These are phyloP conservation scores for Wickerhamomyces chambardii DNA, from an alignment of 805 yeast genomes.

Conservation along the genomic window DNA sequence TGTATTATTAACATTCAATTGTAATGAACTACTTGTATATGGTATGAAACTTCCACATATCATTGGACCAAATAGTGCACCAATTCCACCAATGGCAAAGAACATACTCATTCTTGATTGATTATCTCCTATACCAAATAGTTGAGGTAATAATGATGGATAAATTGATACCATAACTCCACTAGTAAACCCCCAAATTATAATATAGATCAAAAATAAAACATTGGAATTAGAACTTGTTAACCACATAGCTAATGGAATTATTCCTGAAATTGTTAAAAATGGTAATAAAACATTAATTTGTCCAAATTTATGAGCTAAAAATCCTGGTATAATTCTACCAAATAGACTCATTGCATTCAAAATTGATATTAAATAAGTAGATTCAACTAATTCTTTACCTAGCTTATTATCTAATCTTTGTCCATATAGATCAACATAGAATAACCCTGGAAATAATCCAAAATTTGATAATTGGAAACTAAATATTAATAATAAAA, in stretches of 20 bases:
- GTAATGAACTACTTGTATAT: no score
- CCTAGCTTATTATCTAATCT: slow-evolving; percentile 4
- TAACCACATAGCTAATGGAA: slow-evolving; percentile 25
- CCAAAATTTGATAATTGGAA: slow-evolving; percentile 14
- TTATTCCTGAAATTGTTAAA: slow-evolving; percentile 17
- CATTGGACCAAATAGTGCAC: slow-evolving; percentile 24
- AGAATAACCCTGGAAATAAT: slow-evolving; percentile 24
- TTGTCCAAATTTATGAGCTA: slow-evolving; percentile 40
- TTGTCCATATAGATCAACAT: slow-evolving; percentile 7
- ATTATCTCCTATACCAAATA: slow-evolving; percentile 22
- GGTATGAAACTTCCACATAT: slow-evolving; percentile 26
- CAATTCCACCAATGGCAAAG: slow-evolving; percentile 19
- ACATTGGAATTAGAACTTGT: slow-evolving; percentile 12
- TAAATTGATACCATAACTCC: slow-evolving; percentile 24
- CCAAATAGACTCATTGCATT: slow-evolving; percentile 45
- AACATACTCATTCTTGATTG: slow-evolving; percentile 21
- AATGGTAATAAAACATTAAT: slow-evolving; percentile 27
- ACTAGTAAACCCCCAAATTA: slow-evolving; percentile 25
- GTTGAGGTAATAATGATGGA: slow-evolving; percentile 24
- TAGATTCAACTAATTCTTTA: background rate
- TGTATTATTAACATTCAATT: no score
- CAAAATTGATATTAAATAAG: slow-evolving; percentile 11
- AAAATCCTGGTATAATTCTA: slow-evolving; percentile 35
- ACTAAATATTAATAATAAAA: slow-evolving; percentile 1
- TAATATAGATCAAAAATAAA: slow-evolving; percentile 15